Base-by-base conservation (phyloP, 495 filamentous ascomycete genomes). In the Penicillium ochrochloron region DNA sequence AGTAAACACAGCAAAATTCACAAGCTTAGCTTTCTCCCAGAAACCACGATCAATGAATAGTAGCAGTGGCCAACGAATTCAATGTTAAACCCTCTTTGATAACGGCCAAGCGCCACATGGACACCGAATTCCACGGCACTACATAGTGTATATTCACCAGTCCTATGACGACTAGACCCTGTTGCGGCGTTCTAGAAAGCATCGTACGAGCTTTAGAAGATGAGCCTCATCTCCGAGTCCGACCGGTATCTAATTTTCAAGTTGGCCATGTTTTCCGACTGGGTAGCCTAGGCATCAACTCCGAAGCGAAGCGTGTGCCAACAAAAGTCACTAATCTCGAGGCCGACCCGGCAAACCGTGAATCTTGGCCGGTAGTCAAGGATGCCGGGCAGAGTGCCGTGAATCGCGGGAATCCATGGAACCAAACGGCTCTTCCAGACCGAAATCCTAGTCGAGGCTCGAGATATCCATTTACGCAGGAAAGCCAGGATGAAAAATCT, bases 401-500 rank as follows among this genome's bases (percentile, higher is more conserved):
- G 25, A 48, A n/a, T 10, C 2, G 0, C 9, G 12, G 11, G 11
- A 17, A 15, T 7, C 25, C 11, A 23, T 29, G 21, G 21, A 14
- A 14, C 23, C 37, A 42, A 29, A 58, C 11, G 15, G 2, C 35
- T 23, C n/a, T 5, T 8, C 19, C 31, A 39, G 48, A 52, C 48
- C 48, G 48, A 25, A 39, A 27, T 56, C 53, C 3, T 5, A 8
- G 15, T 31, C 2, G 31, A 33, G 31, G 8, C 31, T 12, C 21
- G 9, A 1, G 14, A 8, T 11, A n/a, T 27, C 7, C 8, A 33
- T 33, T 33, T 52, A 31, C 25, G 0, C 4, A 31, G 14, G 27
- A 52, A 52, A 17, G 27, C 27, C 21, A 1, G 56, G 23, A 31
- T 25, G 57, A 59, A 50, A 50, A 59, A 59, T 59, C 57, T 50